A percentile compares a stretch with the other conserved stretches of the same genome.
Conservation (phyloP, 2,329 filamentous ascomycete genomes). For the Tolypocladium tundrense region DNA sequence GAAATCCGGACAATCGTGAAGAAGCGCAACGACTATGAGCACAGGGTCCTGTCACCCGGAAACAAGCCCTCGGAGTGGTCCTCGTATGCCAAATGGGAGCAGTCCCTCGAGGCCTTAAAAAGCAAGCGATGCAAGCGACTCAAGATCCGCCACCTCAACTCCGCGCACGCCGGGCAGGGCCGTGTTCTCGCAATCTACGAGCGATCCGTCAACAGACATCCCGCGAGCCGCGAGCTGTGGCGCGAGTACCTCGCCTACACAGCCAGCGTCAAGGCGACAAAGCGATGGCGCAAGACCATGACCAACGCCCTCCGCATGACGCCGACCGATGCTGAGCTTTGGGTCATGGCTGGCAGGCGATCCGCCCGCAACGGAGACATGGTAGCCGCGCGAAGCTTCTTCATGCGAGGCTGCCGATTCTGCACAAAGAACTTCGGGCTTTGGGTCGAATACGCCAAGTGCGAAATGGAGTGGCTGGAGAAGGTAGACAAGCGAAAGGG, state of each 20-base stretch:
- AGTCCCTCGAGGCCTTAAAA: constrained; percentile 62
- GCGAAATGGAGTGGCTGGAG: constrained; percentile 86
- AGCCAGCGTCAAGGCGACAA: constrained; percentile 53
- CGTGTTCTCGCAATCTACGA: constrained; percentile 87
- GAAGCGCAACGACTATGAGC: constrained; percentile 89
- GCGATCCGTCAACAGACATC: constrained; percentile 73
- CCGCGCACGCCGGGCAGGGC: constrained; percentile 62
- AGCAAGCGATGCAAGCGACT: constrained; percentile 75
- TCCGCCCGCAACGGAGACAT: constrained; percentile 79
- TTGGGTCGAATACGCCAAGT: constrained; percentile 83
- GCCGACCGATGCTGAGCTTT: constrained; percentile 72
- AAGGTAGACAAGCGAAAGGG: constrained; percentile 66
- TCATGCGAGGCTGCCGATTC: constrained; percentile 82
- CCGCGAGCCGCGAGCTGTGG: constrained; percentile 74
- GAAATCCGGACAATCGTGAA: constrained; percentile 83
- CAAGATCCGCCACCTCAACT: constrained; percentile 56
- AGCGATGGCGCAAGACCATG: constrained; percentile 54
- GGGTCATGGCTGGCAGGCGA: constrained; percentile 74
- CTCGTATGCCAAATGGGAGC: constrained; percentile 67
- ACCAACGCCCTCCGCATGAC: constrained; percentile 71
- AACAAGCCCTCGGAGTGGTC: constrained; percentile 70
- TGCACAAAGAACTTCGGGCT: constrained; percentile 64
- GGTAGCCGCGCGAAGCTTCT: constrained; percentile 72
- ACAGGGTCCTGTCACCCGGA: constrained; percentile 75
- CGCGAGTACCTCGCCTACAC: constrained; percentile 82